A percentile compares a stretch with the other conserved stretches of the same genome.
These are phyloP conservation scores for Ganoderma sinense DNA, from an alignment of 1,284 basidiomycete species.

Conservation along the genomic window DNA sequence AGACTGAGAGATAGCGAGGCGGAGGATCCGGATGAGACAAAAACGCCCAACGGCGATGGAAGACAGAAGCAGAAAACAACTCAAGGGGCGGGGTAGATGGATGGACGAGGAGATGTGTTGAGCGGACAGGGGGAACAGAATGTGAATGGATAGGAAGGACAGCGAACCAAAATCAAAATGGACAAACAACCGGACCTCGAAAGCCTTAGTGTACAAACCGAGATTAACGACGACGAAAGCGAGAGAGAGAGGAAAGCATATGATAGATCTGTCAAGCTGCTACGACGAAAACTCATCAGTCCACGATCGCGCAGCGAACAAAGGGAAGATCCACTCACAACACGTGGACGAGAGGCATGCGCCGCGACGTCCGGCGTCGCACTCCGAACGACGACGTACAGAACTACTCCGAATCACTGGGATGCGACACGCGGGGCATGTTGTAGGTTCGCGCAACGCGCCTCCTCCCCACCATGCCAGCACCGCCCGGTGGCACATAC, in stretches of 20 bases:
- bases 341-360: conserved; percentile 1
- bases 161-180: not conserved
- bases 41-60: conserved; percentile 20
- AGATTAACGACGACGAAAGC: conserved; percentile 1
- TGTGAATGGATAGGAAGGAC: not conserved
- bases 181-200: conserved; percentile 10
- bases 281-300: not conserved
- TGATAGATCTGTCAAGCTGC: not conserved
- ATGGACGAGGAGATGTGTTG: not conserved
- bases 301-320: not conserved
- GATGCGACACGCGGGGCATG: not conserved
- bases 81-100: conserved; percentile 2
- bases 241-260: conserved; percentile 1
- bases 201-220: conserved; percentile 3
- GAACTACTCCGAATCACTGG: not conserved
- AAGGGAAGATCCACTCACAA: conserved; percentile 4
- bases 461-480: conserved; percentile 15
- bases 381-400: conserved; percentile 1
- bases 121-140: not conserved
- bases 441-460: conserved; percentile 13
- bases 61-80: conserved; percentile 16
- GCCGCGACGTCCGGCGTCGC: conserved; percentile 13
- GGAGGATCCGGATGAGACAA: conserved; percentile 15
- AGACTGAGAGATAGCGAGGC: conserved; percentile 9
- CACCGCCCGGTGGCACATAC: conserved; percentile 24